A percentile compares a stretch with the other conserved stretches of the same genome.
Conservation (phyloP, 306 rosid genomes). For the Echinosophora koreensis region DNA sequence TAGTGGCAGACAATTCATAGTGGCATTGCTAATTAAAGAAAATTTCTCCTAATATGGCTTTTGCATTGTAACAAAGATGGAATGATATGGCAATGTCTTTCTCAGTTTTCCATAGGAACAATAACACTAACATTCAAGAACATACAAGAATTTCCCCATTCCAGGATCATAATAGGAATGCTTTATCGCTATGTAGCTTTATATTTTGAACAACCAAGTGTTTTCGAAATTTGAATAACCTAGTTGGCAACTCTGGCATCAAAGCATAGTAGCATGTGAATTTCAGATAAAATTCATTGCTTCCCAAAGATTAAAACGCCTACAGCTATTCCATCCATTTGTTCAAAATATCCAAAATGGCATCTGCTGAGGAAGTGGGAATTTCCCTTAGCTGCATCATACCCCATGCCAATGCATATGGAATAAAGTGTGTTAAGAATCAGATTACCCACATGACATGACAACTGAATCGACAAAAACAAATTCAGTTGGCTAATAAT, state of each 20-base stretch:
- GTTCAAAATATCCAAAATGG: background rate
- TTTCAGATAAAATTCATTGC: background rate
- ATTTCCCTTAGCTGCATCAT: background rate
- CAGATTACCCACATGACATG: background rate
- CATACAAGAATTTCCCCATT: background rate
- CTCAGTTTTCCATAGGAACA: constrained; percentile 1
- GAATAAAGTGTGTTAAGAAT: background rate
- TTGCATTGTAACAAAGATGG: constrained; percentile 2
- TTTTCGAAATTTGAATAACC: constrained; percentile 2
- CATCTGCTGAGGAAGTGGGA: background rate
- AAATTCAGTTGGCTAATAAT: background rate
- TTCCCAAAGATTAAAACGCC: background rate
- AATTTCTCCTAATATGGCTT: constrained; percentile 22
- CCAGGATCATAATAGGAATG: background rate
- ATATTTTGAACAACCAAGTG: background rate
- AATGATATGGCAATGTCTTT: constrained; percentile 9
- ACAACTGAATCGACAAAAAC: background rate
- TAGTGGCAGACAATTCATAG: constrained; percentile 37
- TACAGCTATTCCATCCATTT: background rate
- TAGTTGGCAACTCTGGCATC: background rate
- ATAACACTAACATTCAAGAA: background rate
- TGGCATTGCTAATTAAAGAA: background rate
- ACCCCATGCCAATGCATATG: background rate
- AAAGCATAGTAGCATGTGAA: background rate
- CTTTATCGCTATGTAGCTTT: background rate